Conservation (phyloP, 495 filamentous ascomycete species). For the Penicillium parvum region DNA sequence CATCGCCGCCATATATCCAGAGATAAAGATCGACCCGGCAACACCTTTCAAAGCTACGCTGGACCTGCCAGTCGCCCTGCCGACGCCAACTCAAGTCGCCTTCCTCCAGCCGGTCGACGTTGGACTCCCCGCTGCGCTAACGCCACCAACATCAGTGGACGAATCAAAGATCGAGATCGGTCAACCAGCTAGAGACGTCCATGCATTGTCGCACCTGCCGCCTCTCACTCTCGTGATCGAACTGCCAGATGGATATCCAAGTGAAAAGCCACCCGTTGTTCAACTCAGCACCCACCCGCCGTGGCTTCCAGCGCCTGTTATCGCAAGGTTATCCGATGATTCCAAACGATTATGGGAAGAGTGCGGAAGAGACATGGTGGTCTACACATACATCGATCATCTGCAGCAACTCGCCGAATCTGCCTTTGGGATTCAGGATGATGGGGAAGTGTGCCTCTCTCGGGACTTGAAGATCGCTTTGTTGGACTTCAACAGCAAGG, state of each 20-base stretch:
- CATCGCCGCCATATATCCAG: slow-evolving; percentile 86
- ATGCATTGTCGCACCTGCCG: slow-evolving; percentile 70
- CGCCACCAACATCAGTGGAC: slow-evolving; percentile 46
- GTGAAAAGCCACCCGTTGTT: slow-evolving; percentile 58
- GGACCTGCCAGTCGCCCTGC: slow-evolving; percentile 68
- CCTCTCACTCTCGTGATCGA: slow-evolving; percentile 63
- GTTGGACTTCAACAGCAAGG: slow-evolving; percentile 73
- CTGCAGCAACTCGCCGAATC: slow-evolving; percentile 75
- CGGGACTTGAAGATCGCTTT: slow-evolving; percentile 64
- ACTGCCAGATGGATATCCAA: slow-evolving; percentile 75
- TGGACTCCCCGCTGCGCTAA: slow-evolving; percentile 31
- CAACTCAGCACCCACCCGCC: slow-evolving; percentile 58
- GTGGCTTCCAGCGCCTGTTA: slow-evolving; percentile 62
- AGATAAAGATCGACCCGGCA: slow-evolving; percentile 59
- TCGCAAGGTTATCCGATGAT: slow-evolving; percentile 58
- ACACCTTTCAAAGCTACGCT: slow-evolving; percentile 60
- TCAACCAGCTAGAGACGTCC: slow-evolving; percentile 42
- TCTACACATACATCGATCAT: slow-evolving; percentile 83
- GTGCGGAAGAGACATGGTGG: slow-evolving; percentile 66
- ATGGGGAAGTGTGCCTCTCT: slow-evolving; percentile 36
- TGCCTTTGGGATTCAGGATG: slow-evolving; percentile 66
- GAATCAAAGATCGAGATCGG: slow-evolving; percentile 25
- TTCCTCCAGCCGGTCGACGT: slow-evolving; percentile 57
- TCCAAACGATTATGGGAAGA: slow-evolving; percentile 74
- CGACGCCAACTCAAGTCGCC: slow-evolving; percentile 60